Base-by-base conservation (phyloP, 106 monocot genomes). In the Hemerocallis citrina region DNA sequence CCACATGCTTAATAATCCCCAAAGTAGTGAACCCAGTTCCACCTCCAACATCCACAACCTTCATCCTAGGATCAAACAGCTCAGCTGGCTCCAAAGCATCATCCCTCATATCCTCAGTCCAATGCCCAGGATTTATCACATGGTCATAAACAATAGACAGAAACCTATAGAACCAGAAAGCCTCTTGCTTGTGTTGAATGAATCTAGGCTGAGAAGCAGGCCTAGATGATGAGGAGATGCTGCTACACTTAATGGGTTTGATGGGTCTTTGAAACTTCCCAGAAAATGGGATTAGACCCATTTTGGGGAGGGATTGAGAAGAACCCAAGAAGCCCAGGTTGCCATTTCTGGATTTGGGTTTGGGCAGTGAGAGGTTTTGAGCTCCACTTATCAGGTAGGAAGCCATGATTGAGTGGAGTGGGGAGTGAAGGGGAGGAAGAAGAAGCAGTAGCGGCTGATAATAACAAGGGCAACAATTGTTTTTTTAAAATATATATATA, bases 21-120 rank as follows among this genome's bases (percentile, higher is more conserved):
- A 90, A 39, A 22, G 95, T 96, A 23, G 90, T 81, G 66, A 90
- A 96, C 33, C 95, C 90, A 7, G 95, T 96, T 15, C 95, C 95
- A 6, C 95, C 95, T 1, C 95, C 95, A 0, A 96, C 95, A 68
- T 96, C 95, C 24, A 90, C 89, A 28, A 81, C 83, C 79, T 81
- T 96, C 65, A 96, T 15, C 22, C 71, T 59, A 5, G 73, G 15
- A 66, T 78, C 66, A 21, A 67, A 79, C 14, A 96, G 74, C 30
- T 90, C 90, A 1, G 90, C 95, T 3, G 90, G 95, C 72, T 90
- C 77, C 42, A 96, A 77, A 2, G 95, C 95, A 14, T 96, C 95
- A 43, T 90, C 95, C 40, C 95, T 75, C 95, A 96, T 90, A 81
- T 96, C 95, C 68, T 86, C 90, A 16, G 90, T 96, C 90, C 90